phyloP scores from a whole-genome alignment of 1,284 basidiomycete genomes.

The Veloboletus limbatus region DNA sequence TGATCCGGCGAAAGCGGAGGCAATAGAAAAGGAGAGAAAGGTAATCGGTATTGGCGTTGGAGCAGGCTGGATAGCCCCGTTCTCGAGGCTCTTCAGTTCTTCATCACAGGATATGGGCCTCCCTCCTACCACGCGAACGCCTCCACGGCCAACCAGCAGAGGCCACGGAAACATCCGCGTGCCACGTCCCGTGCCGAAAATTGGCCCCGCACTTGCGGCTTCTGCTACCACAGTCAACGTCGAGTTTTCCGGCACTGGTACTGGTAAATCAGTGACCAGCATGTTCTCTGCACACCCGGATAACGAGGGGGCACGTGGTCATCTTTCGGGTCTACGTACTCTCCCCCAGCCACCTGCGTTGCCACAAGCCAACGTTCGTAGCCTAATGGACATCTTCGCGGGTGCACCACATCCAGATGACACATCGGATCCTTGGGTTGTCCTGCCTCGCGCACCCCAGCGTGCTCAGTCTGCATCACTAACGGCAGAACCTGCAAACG shows the following conservation, averaged over 20 bases:
- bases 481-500: constrained; percentile 16
- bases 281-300: constrained; percentile 40
- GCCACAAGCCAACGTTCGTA: constrained; percentile 29
- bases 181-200: constrained; percentile 62
- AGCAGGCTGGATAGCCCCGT: constrained; percentile 75
- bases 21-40: constrained; percentile 36
- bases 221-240: constrained; percentile 90
- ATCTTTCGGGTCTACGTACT: constrained; percentile 20
- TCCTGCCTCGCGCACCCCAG: constrained; percentile 50
- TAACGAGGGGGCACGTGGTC: constrained; percentile 20
- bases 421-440: constrained; percentile 59
- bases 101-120: constrained; percentile 18
- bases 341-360: constrained; percentile 19
- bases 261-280: constrained; percentile 71
- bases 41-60: constrained; percentile 26
- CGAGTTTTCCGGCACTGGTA: constrained; percentile 80
- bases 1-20: constrained; percentile 57
- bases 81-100: constrained; percentile 69
- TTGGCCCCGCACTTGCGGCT: constrained; percentile 77
- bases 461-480: constrained; percentile 35
- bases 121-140: constrained; percentile 21
- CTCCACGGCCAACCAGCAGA: constrained; percentile 20
- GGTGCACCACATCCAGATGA: constrained; percentile 59
- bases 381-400: constrained; percentile 79
- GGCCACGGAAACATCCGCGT: constrained; percentile 22